Evolutionary conservation across 2,329 filamentous ascomycete species (phyloP).

Genomic region (Mycogone perniciosa): DNA sequence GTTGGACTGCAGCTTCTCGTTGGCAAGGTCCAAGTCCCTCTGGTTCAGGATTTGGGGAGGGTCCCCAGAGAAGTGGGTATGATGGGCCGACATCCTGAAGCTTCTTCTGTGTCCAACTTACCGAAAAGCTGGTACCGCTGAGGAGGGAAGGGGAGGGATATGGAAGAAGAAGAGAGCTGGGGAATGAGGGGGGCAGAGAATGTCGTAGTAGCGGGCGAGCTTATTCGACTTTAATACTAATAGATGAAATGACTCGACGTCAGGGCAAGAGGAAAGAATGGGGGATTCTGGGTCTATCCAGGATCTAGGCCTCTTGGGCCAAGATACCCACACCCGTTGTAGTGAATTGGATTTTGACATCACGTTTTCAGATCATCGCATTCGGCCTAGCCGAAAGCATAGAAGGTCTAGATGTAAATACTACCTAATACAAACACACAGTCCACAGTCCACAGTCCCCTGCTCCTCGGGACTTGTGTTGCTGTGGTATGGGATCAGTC

Average conservation of each 20-base stretch:
- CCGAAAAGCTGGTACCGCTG: background rate
- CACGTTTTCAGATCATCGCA: constrained; percentile 6
- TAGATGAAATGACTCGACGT: background rate
- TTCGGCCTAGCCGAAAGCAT: constrained; percentile 5
- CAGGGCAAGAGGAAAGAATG: constrained; percentile 8
- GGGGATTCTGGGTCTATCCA: constrained; percentile 7
- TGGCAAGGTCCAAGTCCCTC: constrained; percentile 29
- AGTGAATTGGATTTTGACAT: constrained; percentile 1
- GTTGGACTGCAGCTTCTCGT: constrained; percentile 30
- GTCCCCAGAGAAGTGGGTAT: constrained; percentile 30
- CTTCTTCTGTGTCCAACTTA: background rate
- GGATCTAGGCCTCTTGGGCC: background rate
- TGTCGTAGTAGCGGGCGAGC: background rate
- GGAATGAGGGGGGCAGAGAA: background rate
- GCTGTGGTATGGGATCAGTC: background rate
- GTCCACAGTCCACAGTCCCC: background rate
- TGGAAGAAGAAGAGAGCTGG: background rate
- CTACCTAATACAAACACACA: constrained; percentile 1
- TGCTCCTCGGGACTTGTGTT: no score
- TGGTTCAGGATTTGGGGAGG: constrained; percentile 32
- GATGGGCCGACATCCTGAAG: constrained; percentile 7
- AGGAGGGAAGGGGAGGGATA: background rate
- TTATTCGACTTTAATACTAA: constrained; percentile 9
- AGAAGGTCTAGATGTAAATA: background rate
- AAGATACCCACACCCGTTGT: constrained; percentile 8